These are phyloP conservation scores for Helotiales sp. DNA, from an alignment of 2,329 filamentous ascomycete species.

Conservation along the genomic window DNA sequence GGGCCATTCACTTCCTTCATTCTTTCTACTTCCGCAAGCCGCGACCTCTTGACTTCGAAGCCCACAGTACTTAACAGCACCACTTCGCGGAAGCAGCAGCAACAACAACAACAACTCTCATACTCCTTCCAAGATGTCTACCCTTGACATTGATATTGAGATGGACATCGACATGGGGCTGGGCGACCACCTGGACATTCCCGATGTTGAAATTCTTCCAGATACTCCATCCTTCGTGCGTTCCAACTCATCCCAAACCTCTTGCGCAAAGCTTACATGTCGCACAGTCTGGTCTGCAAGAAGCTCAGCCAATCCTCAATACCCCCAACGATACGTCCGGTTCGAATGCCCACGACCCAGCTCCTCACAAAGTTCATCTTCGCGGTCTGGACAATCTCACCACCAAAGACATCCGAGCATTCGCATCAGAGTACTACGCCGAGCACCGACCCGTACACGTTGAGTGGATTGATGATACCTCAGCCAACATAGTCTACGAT, in stretches of 20 bases:
- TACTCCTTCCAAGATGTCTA: constrained; percentile 34
- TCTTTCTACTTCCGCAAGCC: not conserved
- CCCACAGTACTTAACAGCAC: not conserved
- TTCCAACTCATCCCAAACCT: not conserved
- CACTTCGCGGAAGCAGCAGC: not conserved
- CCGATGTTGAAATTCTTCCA: constrained; percentile 33
- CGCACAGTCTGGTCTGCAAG: constrained; percentile 28
- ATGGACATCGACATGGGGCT: constrained; percentile 73
- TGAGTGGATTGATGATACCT: constrained; percentile 95
- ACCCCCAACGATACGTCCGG: constrained; percentile 36
- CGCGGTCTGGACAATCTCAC: constrained; percentile 82
- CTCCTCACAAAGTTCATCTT: constrained; percentile 60
- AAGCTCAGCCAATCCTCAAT: constrained; percentile 31
- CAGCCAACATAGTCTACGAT: constrained; percentile 82
- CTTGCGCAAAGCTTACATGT: constrained; percentile 23
- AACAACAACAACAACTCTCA: not conserved
- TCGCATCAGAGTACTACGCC: constrained; percentile 70
- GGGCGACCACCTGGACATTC: constrained; percentile 45
- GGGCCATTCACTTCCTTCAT: not conserved
- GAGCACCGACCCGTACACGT: constrained; percentile 62
- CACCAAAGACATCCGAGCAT: constrained; percentile 78
- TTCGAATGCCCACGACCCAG: constrained; percentile 33
- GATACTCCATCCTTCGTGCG: constrained; percentile 15
- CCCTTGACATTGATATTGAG: constrained; percentile 69
- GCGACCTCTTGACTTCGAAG: not conserved